Conservation (phyloP, 164 flowering plant genomes). For the Cinnamomum chago region DNA sequence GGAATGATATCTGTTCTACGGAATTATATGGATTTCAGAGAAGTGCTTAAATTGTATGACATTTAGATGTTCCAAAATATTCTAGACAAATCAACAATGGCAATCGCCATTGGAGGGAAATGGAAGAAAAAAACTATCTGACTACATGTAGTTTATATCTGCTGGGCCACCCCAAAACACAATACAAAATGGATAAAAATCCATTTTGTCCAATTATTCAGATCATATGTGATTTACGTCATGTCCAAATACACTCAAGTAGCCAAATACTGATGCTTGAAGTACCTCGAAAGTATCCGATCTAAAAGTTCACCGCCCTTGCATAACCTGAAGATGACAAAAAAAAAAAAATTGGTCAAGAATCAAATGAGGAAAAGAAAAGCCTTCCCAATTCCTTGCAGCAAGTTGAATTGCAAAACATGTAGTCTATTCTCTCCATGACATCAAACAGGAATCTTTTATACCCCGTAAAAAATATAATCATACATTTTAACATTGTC, state of each 20-base stretch:
- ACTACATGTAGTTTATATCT: background rate
- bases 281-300: conserved; percentile 74
- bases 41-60: background rate
- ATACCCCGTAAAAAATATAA: background rate
- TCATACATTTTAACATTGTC: background rate
- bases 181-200: background rate
- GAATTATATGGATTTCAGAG: background rate
- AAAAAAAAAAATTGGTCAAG: background rate
- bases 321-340: conserved; percentile 61
- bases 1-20: background rate
- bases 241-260: background rate
- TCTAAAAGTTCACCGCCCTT: conserved; percentile 89
- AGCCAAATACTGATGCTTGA: background rate
- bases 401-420: background rate
- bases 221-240: background rate
- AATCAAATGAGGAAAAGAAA: background rate
- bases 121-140: background rate
- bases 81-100: background rate
- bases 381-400: background rate
- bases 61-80: too few species aligned
- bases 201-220: background rate
- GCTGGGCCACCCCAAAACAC: background rate
- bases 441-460: background rate
- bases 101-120: background rate
- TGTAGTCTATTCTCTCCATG: background rate